A percentile compares a stretch with the other conserved stretches of the same genome.
phyloP scores from a whole-genome alignment of 1,284 basidiomycete species.

The Lignosus rhinocerotis region DNA sequence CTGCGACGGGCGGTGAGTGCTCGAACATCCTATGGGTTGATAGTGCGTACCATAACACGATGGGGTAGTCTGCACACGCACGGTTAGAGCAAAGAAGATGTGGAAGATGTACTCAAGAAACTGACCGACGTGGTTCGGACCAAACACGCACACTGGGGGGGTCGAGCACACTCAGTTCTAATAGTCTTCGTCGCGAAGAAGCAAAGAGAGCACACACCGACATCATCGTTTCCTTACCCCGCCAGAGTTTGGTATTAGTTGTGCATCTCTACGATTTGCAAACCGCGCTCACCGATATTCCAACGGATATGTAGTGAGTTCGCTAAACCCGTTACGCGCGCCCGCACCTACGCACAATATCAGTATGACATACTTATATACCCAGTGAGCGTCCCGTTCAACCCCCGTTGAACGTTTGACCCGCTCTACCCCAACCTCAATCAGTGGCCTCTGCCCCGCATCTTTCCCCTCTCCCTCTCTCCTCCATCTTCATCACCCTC shows the following conservation, averaged over 20 bases:
- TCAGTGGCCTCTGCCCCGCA: neutral
- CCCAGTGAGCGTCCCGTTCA: neutral
- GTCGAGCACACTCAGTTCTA: neutral
- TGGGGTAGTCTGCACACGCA: conserved; percentile 59
- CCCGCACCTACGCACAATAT: conserved; percentile 38
- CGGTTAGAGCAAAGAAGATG: neutral
- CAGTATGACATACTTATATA: neutral
- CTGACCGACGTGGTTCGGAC: conserved; percentile 64
- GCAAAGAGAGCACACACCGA: conserved; percentile 46
- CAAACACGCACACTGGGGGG: conserved; percentile 61
- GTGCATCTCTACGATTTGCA: neutral
- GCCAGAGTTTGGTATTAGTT: neutral
- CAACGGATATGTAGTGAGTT: conserved; percentile 59
- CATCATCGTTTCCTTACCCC: conserved; percentile 38
- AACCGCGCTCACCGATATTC: conserved; percentile 39
- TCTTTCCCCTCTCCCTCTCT: neutral
- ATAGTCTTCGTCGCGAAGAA: neutral
- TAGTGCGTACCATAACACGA: conserved; percentile 54
- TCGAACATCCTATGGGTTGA: neutral
- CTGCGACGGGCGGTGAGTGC: no score
- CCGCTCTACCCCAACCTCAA: neutral
- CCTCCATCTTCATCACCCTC: conserved; percentile 7
- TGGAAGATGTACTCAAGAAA: neutral
- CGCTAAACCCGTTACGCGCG: conserved; percentile 59
- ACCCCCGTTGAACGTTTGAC: no score